Evolutionary conservation across 768 basidiomycete genomes (phyloP).

Genomic region (Zangia roseola): DNA sequence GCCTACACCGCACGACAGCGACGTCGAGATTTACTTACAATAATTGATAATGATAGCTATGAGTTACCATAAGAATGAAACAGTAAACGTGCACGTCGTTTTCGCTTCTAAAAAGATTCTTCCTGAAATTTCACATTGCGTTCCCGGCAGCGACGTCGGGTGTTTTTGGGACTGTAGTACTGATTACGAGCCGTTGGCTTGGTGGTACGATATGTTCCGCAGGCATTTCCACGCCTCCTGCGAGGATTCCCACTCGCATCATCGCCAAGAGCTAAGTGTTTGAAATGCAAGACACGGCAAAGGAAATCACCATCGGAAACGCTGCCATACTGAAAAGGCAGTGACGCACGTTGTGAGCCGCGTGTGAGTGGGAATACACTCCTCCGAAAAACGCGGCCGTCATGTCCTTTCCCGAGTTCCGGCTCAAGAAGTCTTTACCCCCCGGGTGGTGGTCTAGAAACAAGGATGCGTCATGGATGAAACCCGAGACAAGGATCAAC

Average conservation of each 20-base stretch:
- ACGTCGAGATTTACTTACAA: slow-evolving; percentile 3
- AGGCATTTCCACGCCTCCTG: slow-evolving; percentile 58
- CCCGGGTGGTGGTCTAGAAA: slow-evolving; percentile 83
- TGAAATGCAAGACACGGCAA: not conserved
- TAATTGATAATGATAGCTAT: slow-evolving; percentile 2
- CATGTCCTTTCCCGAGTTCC: slow-evolving; percentile 75
- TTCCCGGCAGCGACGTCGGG: not conserved
- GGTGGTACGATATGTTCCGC: slow-evolving; percentile 45
- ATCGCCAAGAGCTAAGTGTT: slow-evolving; percentile 58
- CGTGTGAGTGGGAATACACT: slow-evolving; percentile 78
- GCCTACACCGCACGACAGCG: not conserved
- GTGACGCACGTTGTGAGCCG: slow-evolving; percentile 67
- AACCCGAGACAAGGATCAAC: slow-evolving; percentile 77
- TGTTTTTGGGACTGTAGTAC: slow-evolving; percentile 10
- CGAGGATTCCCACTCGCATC: slow-evolving; percentile 71
- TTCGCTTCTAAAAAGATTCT: not conserved
- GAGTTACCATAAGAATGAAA: slow-evolving; percentile 17
- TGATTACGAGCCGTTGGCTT: slow-evolving; percentile 39
- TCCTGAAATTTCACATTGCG: not conserved
- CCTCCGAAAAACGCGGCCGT: slow-evolving; percentile 87
- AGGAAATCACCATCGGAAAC: slow-evolving; percentile 5
- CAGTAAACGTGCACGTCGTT: not conserved
- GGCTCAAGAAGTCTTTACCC: slow-evolving; percentile 56
- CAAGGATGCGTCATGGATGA: slow-evolving; percentile 78
- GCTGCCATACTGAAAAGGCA: not conserved